Percentiles rank a stretch among this genome's conserved stretches.
Evolutionary conservation across 208 protist genomes (phyloP).

Genomic region (Trypanosoma grayi): DNA sequence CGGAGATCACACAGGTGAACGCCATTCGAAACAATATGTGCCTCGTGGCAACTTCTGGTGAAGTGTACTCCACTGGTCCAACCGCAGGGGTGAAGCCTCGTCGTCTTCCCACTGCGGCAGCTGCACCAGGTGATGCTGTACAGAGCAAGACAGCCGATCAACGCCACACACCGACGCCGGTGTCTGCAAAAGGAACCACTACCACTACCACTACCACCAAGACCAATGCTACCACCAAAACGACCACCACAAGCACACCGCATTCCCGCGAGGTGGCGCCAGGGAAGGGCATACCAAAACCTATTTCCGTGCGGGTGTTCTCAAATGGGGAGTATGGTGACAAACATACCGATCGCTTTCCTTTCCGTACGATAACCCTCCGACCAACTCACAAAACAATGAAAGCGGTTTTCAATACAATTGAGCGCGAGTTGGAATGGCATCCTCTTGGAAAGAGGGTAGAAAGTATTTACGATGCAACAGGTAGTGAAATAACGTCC

Average conservation of each 20-base stretch:
- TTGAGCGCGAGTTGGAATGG: slow-evolving; percentile 85
- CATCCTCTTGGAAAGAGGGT: slow-evolving; percentile 61
- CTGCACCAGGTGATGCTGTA: too few species aligned
- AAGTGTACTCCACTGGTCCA: slow-evolving; percentile 23
- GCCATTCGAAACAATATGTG: slow-evolving; percentile 42
- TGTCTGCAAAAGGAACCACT: too few species aligned
- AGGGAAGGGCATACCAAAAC: slow-evolving; percentile 25
- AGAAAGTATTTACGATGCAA: slow-evolving; percentile 73
- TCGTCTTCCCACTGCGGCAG: too few species aligned
- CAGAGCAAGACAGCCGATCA: too few species aligned
- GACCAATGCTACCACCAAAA: neutral
- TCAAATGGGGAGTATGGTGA: slow-evolving; percentile 89
- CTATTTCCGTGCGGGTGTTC: slow-evolving; percentile 80
- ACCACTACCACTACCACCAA: neutral
- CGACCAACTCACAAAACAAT: slow-evolving; percentile 83
- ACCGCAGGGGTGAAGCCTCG: too few species aligned
- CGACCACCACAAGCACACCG: neutral
- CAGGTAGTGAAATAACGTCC: slow-evolving; percentile 59
- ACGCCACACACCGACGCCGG: too few species aligned
- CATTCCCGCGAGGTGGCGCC: neutral
- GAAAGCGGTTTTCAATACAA: slow-evolving; percentile 51
- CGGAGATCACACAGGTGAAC: slow-evolving; percentile 47
- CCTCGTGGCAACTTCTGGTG: slow-evolving; percentile 61
- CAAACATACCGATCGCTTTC: slow-evolving; percentile 38
- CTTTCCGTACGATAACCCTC: slow-evolving; percentile 78